phyloP scores from a whole-genome alignment of 805 yeast species.

The Candida tallmaniae region DNA sequence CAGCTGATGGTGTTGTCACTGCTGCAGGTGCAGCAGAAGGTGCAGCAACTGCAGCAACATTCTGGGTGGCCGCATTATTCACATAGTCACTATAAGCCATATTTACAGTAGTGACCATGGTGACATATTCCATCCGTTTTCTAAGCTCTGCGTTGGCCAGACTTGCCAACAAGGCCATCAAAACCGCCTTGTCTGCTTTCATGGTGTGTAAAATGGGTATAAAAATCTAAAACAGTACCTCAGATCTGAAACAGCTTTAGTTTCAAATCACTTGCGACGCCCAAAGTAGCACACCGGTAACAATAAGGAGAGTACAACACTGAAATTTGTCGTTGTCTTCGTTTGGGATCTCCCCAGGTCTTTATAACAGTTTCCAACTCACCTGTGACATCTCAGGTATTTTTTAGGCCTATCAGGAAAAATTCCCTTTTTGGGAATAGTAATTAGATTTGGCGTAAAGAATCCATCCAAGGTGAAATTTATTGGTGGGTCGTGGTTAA shows the following conservation, averaged over 20 bases:
- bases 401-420: slow-evolving; percentile 7
- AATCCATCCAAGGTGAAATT: slow-evolving; percentile 1
- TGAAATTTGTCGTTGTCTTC: no score
- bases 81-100: slow-evolving; percentile 8
- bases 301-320: no score
- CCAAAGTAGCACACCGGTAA: no score
- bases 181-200: slow-evolving; percentile 4
- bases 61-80: slow-evolving; percentile 1
- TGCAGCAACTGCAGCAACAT: slow-evolving; percentile 4
- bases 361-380: not conserved
- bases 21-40: slow-evolving; percentile 1
- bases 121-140: slow-evolving; percentile 6
- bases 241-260: no score
- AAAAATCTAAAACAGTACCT: no score
- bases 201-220: no score
- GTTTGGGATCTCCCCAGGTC: no score
- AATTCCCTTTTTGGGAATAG: slow-evolving; percentile 18
- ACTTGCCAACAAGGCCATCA: slow-evolving; percentile 5
- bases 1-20: slow-evolving; percentile 2
- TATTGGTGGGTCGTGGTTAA: not conserved
- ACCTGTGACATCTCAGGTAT: no score
- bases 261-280: no score
- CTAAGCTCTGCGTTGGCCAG: not conserved
- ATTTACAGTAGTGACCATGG: slow-evolving; percentile 10
- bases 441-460: slow-evolving; percentile 3